Percentiles rank a stretch among this genome's conserved stretches.
Evolutionary conservation across 768 basidiomycete genomes (phyloP).

Genomic region (Suillus placidus): DNA sequence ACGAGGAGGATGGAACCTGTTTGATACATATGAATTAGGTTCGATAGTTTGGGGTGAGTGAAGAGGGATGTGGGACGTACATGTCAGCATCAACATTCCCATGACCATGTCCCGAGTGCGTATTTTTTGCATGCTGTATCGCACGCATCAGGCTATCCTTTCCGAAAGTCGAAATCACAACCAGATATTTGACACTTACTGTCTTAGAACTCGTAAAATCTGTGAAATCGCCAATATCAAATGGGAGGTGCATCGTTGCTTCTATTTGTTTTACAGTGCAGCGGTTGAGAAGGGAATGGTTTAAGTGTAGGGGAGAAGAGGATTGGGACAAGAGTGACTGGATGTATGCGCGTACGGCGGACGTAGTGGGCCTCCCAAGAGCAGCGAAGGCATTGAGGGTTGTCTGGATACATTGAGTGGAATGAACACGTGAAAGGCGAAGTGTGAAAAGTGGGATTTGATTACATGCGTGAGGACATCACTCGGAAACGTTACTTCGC

Average conservation of each 20-base stretch:
- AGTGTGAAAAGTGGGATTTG: not conserved
- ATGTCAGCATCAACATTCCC: slow-evolving; percentile 1
- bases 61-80: not conserved
- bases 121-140: slow-evolving; percentile 12
- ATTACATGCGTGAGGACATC: slow-evolving; percentile 7
- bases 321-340: slow-evolving; percentile 1
- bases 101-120: slow-evolving; percentile 7
- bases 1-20: slow-evolving; percentile 10
- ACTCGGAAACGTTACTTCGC: not conserved
- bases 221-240: slow-evolving; percentile 10
- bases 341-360: slow-evolving; percentile 1
- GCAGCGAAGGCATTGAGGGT: slow-evolving; percentile 11
- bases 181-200: not conserved
- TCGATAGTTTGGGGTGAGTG: not conserved
- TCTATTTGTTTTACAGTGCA: slow-evolving; percentile 1
- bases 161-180: not conserved
- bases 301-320: not conserved
- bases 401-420: not conserved
- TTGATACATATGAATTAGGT: not conserved
- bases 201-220: slow-evolving; percentile 7
- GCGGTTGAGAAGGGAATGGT: not conserved
- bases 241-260: slow-evolving; percentile 9
- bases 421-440: not conserved
- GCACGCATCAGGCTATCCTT: not conserved
- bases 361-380: slow-evolving; percentile 1